These are phyloP conservation scores for Geranomyces michiganensis DNA, from an alignment of 192 early-diverging fungal genomes.

Conservation along the genomic window DNA sequence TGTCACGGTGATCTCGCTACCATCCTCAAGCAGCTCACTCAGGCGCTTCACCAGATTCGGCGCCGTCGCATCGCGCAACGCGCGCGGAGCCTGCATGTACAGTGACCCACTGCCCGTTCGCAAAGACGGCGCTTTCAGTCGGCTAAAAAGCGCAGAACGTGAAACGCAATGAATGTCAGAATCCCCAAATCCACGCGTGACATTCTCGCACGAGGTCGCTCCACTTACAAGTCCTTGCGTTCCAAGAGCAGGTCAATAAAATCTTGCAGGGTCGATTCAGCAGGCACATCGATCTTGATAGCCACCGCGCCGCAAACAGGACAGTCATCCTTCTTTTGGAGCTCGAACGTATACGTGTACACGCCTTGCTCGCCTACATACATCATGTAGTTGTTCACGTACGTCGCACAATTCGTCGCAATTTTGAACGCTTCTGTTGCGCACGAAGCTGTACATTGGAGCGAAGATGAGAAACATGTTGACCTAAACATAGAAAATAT, in stretches of 20 bases:
- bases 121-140: conserved; percentile 86
- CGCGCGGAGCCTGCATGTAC: conserved; percentile 86
- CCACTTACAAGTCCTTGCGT: conserved; percentile 65
- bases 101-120: conserved; percentile 57
- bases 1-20: conserved; percentile 79
- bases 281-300: conserved; percentile 51
- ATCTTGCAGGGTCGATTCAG: conserved; percentile 70
- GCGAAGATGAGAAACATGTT: not conserved
- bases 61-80: conserved; percentile 78
- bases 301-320: conserved; percentile 82
- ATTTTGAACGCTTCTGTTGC: conserved; percentile 96
- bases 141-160: conserved; percentile 47
- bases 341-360: conserved; percentile 87
- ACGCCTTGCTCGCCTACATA: conserved; percentile 90
- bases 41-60: conserved; percentile 80
- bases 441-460: conserved; percentile 70
- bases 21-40: conserved; percentile 64
- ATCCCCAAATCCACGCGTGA: not conserved
- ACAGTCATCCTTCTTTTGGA: conserved; percentile 82
- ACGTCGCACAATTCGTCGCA: conserved; percentile 73
- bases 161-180: not conserved
- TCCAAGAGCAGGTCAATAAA: conserved; percentile 83
- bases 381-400: conserved; percentile 95
- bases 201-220: not conserved
- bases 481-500: conserved; percentile 11